phyloP scores from a whole-genome alignment of 2,329 filamentous ascomycete genomes.

The Nemania sp. region DNA sequence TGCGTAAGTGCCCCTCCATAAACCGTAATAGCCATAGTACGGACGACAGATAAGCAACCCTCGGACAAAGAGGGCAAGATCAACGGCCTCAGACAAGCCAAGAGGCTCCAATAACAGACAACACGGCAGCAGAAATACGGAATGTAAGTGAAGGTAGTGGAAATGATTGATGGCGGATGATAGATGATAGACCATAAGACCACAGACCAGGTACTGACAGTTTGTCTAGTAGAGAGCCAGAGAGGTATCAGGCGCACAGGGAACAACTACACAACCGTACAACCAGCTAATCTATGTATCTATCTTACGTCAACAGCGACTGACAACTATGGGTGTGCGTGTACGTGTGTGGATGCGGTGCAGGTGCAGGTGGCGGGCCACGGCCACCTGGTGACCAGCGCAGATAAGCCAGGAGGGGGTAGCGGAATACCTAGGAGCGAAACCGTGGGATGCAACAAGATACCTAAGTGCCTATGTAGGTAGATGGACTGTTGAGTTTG shows the following conservation, averaged over 20 bases:
- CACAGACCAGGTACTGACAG: not conserved
- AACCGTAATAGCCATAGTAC: not conserved
- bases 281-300: not conserved
- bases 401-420: constrained; percentile 22
- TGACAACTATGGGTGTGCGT: not conserved
- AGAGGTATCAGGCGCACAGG: not conserved
- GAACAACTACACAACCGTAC: not conserved
- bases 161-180: too few relatives aligned
- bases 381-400: constrained; percentile 19
- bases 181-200: too few relatives aligned
- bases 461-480: constrained; percentile 2
- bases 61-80: not conserved
- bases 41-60: not conserved
- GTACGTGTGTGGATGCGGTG: too few relatives aligned
- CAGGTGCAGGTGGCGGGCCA: constrained; percentile 12
- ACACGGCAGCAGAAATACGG: not conserved
- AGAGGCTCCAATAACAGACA: not conserved
- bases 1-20: not conserved
- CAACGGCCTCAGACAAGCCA: not conserved
- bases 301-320: constrained; percentile 15
- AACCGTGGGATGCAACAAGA: too few relatives aligned
- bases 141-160: not conserved
- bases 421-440: too few relatives aligned
- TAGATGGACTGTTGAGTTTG: too few relatives aligned
- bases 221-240: too few relatives aligned